phyloP scores from a whole-genome alignment of 495 filamentous ascomycete genomes.

The Stereocaulon alpinum region DNA sequence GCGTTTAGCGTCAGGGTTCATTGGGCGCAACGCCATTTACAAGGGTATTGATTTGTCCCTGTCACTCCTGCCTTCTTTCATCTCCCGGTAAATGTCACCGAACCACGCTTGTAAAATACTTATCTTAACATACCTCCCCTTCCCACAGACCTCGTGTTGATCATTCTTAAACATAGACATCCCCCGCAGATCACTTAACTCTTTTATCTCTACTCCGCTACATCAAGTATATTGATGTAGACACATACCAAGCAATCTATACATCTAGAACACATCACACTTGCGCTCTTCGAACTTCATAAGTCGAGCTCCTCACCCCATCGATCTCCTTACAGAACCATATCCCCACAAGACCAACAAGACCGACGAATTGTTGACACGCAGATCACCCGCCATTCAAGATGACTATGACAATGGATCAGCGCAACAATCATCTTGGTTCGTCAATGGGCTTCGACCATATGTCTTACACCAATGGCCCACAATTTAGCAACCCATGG shows the following conservation, averaged over 20 bases:
- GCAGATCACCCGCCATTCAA: slow-evolving; percentile 16
- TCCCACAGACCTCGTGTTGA: slow-evolving; percentile 1
- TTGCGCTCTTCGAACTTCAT: background rate
- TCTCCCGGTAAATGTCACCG: background rate
- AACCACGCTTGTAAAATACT: background rate
- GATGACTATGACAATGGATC: slow-evolving; percentile 69
- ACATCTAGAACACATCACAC: background rate
- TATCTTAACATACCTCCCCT: slow-evolving; percentile 2
- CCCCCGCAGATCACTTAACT: slow-evolving; percentile 12
- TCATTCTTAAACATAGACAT: slow-evolving; percentile 13
- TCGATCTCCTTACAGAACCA: background rate
- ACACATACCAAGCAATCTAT: background rate
- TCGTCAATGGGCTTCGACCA: slow-evolving; percentile 75
- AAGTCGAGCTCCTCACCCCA: background rate
- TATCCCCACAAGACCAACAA: background rate
- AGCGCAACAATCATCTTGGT: slow-evolving; percentile 73
- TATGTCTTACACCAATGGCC: slow-evolving; percentile 56
- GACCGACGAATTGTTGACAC: background rate
- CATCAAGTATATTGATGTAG: background rate
- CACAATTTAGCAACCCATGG: slow-evolving; percentile 95
- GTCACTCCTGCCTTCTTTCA: background rate
- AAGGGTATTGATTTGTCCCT: slow-evolving; percentile 6
- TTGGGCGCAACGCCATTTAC: slow-evolving; percentile 22
- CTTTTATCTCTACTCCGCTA: background rate
- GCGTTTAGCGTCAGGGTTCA: slow-evolving; percentile 13